Percentiles rank a stretch among this genome's conserved stretches.
These are phyloP conservation scores for Euphrasia arctica DNA, from an alignment of 305 asterid species.

Conservation along the genomic window DNA sequence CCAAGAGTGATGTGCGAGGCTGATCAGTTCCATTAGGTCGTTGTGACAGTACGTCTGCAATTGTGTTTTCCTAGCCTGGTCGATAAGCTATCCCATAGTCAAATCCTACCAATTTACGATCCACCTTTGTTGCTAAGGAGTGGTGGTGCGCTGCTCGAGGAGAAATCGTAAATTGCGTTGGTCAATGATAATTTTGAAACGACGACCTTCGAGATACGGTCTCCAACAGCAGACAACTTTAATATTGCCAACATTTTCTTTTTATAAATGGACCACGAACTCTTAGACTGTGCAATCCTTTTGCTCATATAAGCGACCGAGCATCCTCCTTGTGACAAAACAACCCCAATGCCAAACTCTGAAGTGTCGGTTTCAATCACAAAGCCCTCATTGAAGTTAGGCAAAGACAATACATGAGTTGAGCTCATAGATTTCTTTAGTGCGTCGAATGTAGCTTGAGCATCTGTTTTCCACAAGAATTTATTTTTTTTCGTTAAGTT, in stretches of 20 bases:
- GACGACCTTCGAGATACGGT: neutral
- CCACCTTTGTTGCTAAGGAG: constrained; percentile 1
- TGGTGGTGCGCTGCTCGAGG: neutral
- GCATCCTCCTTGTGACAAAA: too few species aligned
- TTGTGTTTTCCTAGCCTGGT: neutral
- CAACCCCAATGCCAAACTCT: too few species aligned
- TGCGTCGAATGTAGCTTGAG: too few species aligned
- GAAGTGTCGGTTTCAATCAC: too few species aligned
- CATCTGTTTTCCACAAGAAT: too few species aligned
- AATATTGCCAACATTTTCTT: neutral
- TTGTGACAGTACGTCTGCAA: neutral
- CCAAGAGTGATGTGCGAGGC: too few species aligned
- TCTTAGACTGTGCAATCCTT: neutral
- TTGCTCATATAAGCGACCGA: neutral
- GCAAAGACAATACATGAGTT: too few species aligned
- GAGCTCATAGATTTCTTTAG: too few species aligned
- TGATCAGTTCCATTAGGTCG: neutral
- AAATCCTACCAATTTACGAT: neutral
- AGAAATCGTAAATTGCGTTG: neutral
- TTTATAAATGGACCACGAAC: neutral
- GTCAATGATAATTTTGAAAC: neutral
- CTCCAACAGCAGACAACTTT: neutral
- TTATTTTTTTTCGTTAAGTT: too few species aligned
- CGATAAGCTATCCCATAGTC: neutral
- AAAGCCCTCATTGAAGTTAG: too few species aligned